A percentile compares a stretch with the other conserved stretches of the same genome.
Conservation (phyloP, 1,139 yeast genomes). For the Hanseniaspora gamundiae region DNA sequence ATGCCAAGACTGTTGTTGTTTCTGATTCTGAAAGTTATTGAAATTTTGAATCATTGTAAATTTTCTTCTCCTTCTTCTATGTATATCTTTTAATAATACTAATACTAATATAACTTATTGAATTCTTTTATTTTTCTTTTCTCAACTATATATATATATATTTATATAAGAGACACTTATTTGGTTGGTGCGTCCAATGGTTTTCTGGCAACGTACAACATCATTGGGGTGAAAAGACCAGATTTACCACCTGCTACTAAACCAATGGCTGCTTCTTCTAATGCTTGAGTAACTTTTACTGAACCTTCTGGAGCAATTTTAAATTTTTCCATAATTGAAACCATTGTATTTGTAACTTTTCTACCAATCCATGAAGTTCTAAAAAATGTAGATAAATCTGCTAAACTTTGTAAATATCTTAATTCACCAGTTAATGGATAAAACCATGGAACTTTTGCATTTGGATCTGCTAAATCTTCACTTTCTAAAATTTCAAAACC, state of each 20-base stretch:
- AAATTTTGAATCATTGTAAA: too few relatives aligned
- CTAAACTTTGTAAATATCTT: conserved; percentile 68
- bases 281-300: conserved; percentile 75
- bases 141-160: too few relatives aligned
- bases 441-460: conserved; percentile 93
- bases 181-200: too few relatives aligned
- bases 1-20: too few relatives aligned
- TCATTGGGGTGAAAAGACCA: conserved; percentile 91
- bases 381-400: conserved; percentile 73
- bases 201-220: conserved; percentile 77
- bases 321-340: conserved; percentile 66
- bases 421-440: conserved; percentile 93
- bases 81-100: too few relatives aligned
- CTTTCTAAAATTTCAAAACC: conserved; percentile 75
- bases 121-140: too few relatives aligned
- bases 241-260: conserved; percentile 87
- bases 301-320: conserved; percentile 94
- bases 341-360: conserved; percentile 66
- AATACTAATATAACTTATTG: too few relatives aligned
- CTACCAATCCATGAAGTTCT: conserved; percentile 88
- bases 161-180: too few relatives aligned
- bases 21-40: too few relatives aligned
- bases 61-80: too few relatives aligned
- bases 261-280: conserved; percentile 95
- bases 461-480: conserved; percentile 71